Evolutionary conservation across 257 asterid species (phyloP).

Genomic region (Salvia splendens): DNA sequence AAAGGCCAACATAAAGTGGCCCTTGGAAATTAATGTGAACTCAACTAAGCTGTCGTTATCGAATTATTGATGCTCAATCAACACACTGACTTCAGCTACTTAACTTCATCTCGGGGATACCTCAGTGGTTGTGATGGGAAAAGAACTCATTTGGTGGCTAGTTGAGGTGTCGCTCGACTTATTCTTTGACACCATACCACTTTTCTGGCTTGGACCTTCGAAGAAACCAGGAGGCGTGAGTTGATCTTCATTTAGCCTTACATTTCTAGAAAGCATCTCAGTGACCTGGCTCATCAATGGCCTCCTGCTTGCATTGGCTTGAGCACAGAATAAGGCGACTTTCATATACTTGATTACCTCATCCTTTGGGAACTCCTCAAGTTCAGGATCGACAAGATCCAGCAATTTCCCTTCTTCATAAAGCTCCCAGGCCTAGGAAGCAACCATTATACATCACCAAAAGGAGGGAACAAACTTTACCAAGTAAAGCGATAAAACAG

Average conservation of each 20-base stretch:
- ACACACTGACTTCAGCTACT: background rate
- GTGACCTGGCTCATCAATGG: slow-evolving; percentile 87
- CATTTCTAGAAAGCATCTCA: slow-evolving; percentile 74
- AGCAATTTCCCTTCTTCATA: slow-evolving; percentile 59
- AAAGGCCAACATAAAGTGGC: background rate
- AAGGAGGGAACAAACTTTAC: background rate
- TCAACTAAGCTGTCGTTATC: background rate
- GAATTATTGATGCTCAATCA: slow-evolving; percentile 11
- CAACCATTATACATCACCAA: slow-evolving; percentile 11
- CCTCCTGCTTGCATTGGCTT: slow-evolving; percentile 79
- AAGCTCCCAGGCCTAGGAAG: slow-evolving; percentile 77
- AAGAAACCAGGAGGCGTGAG: slow-evolving; percentile 83
- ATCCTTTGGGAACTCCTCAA: slow-evolving; percentile 56
- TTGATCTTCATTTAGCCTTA: slow-evolving; percentile 65
- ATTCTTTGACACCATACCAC: slow-evolving; percentile 40
- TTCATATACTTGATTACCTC: slow-evolving; percentile 69
- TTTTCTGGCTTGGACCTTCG: slow-evolving; percentile 46
- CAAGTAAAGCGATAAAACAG: background rate
- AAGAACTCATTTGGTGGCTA: slow-evolving; percentile 59
- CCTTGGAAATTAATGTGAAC: background rate
- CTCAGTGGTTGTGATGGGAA: slow-evolving; percentile 56
- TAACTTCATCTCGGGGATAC: slow-evolving; percentile 61
- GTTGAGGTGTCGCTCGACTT: slow-evolving; percentile 57
- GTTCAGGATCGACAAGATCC: slow-evolving; percentile 74
- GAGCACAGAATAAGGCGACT: slow-evolving; percentile 88